These are phyloP conservation scores for Aspergillus fijiensis DNA, from an alignment of 2,329 filamentous ascomycete genomes.

Conservation along the genomic window DNA sequence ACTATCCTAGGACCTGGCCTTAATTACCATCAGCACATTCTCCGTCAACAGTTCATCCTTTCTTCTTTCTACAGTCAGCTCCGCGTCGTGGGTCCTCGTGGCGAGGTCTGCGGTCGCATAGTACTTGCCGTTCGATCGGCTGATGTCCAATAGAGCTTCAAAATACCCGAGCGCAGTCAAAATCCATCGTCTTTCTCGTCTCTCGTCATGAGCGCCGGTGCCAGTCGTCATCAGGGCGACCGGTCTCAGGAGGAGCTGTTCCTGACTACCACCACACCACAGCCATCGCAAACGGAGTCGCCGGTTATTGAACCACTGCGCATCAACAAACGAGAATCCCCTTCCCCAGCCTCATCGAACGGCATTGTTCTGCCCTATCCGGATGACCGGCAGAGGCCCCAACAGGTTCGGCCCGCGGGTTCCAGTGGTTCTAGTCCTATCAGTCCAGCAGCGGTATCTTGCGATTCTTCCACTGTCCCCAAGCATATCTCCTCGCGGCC, in stretches of 20 bases:
- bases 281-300: slow-evolving; percentile 55
- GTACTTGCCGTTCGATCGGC: background rate
- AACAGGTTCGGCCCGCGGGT: slow-evolving; percentile 34
- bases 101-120: background rate
- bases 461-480: slow-evolving; percentile 21
- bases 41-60: background rate
- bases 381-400: slow-evolving; percentile 56
- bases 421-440: slow-evolving; percentile 31
- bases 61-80: background rate
- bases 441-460: slow-evolving; percentile 23
- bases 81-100: background rate
- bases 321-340: slow-evolving; percentile 76
- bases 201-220: slow-evolving; percentile 45
- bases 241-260: slow-evolving; percentile 84
- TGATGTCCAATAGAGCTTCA: background rate
- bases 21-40: background rate
- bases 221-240: slow-evolving; percentile 58
- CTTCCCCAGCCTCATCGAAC: slow-evolving; percentile 51
- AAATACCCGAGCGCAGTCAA: background rate
- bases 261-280: slow-evolving; percentile 42
- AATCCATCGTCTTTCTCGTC: background rate
- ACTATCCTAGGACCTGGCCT: too few species aligned
- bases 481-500: slow-evolving; percentile 31
- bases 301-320: slow-evolving; percentile 80
- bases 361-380: slow-evolving; percentile 68